Percentiles rank a stretch among this genome's conserved stretches.
phyloP scores from a whole-genome alignment of 2,329 filamentous ascomycete species.

The Setomelanomma holmii region DNA sequence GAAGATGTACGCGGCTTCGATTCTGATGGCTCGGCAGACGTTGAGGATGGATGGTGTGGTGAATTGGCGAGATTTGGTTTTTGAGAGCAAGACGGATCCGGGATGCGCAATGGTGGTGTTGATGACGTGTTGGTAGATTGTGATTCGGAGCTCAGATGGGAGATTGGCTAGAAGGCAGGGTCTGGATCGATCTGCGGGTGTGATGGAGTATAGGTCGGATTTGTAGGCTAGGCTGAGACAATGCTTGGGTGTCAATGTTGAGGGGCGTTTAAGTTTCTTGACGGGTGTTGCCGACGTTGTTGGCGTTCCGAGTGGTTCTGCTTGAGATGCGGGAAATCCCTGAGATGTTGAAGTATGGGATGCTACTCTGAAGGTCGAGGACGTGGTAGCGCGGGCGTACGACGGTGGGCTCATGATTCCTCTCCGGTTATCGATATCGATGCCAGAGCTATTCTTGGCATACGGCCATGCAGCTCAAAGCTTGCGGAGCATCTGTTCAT shows the following conservation, averaged over 20 bases:
- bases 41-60: slow-evolving; percentile 23
- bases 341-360: background rate
- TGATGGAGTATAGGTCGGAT: slow-evolving; percentile 20
- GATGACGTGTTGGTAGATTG: slow-evolving; percentile 24
- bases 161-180: slow-evolving; percentile 25
- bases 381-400: background rate
- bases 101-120: slow-evolving; percentile 4
- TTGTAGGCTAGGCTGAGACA: slow-evolving; percentile 15
- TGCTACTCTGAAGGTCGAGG: background rate
- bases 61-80: background rate
- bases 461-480: no score
- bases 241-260: slow-evolving; percentile 11
- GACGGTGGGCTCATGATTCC: background rate
- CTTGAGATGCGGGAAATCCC: background rate
- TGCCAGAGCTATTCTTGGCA: no score
- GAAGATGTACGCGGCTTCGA: slow-evolving; percentile 38
- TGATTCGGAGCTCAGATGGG: slow-evolving; percentile 28
- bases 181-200: slow-evolving; percentile 14
- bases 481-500: background rate
- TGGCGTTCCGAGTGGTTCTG: no score
- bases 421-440: no score
- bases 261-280: slow-evolving; percentile 19
- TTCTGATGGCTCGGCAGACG: slow-evolving; percentile 32
- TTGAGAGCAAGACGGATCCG: slow-evolving; percentile 1
- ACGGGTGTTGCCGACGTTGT: slow-evolving; percentile 9